Conservation (phyloP, 1,139 yeast genomes). For the Arxiozyma slooffiae region DNA sequence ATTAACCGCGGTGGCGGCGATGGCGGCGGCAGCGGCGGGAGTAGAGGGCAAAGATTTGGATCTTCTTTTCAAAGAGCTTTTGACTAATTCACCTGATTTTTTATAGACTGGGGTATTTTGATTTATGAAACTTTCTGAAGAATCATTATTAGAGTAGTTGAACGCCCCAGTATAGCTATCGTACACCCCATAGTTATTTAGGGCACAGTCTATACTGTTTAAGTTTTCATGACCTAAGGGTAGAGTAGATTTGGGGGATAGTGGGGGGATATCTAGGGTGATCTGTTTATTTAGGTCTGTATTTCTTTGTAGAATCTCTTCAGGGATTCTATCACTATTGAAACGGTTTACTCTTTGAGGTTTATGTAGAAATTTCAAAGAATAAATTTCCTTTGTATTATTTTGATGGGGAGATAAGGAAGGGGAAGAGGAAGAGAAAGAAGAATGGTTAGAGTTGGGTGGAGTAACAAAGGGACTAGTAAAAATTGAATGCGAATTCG, state of each 20-base stretch:
- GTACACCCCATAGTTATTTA: too few relatives aligned
- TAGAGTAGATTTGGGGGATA: constrained; percentile 9
- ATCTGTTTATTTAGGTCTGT: constrained; percentile 20
- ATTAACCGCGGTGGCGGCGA: not conserved
- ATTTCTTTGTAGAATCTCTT: constrained; percentile 19
- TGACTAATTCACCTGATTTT: constrained; percentile 26
- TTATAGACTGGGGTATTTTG: constrained; percentile 22
- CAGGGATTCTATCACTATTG: constrained; percentile 14
- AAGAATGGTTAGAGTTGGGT: not conserved
- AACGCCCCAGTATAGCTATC: too few relatives aligned
- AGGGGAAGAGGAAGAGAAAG: not conserved
- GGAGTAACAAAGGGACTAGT: not conserved
- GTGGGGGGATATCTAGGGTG: constrained; percentile 3
- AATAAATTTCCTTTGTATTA: constrained; percentile 6
- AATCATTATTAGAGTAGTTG: constrained; percentile 5
- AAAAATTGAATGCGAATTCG: not conserved
- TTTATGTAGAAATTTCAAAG: constrained; percentile 23
- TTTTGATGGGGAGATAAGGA: not conserved
- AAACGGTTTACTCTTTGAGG: constrained; percentile 20
- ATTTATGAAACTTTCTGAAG: constrained; percentile 13
- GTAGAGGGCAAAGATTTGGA: constrained; percentile 29
- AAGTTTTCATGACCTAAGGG: constrained; percentile 3
- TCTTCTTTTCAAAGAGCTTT: constrained; percentile 22
- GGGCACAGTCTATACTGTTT: too few relatives aligned
- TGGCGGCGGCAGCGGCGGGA: constrained; percentile 9